These are phyloP conservation scores for Pyrenophora tritici-repentis DNA, from an alignment of 2,329 filamentous ascomycete species.

Conservation along the genomic window DNA sequence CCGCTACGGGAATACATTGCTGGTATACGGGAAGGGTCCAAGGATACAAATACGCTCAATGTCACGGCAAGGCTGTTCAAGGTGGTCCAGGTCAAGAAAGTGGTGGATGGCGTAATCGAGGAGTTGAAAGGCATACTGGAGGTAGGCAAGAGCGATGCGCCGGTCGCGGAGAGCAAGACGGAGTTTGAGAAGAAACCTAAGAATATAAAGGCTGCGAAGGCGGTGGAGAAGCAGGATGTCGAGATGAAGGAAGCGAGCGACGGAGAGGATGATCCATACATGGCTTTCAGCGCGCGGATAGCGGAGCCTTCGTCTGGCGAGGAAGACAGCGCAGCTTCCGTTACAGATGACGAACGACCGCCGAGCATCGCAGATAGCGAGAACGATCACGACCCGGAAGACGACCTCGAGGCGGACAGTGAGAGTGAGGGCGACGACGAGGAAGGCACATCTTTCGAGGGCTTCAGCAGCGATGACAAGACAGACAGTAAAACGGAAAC, in stretches of 20 bases:
- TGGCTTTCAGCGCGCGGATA: slow-evolving; percentile 47
- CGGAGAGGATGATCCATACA: slow-evolving; percentile 41
- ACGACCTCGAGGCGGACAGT: slow-evolving; percentile 25
- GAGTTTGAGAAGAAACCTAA: slow-evolving; percentile 17
- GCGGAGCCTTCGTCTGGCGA: slow-evolving; percentile 46
- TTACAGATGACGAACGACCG: slow-evolving; percentile 36
- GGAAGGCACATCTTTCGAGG: slow-evolving; percentile 8
- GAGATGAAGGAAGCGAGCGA: slow-evolving; percentile 34
- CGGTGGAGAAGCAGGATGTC: slow-evolving; percentile 22
- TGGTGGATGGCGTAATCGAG: slow-evolving; percentile 53
- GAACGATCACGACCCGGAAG: slow-evolving; percentile 27
- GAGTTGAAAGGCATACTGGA: slow-evolving; percentile 49
- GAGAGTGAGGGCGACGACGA: slow-evolving; percentile 9
- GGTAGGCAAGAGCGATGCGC: slow-evolving; percentile 1
- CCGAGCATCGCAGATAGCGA: slow-evolving; percentile 40
- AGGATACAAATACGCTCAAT: slow-evolving; percentile 58
- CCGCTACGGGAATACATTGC: slow-evolving; percentile 50
- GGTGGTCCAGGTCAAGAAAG: slow-evolving; percentile 62
- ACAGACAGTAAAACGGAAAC: neutral
- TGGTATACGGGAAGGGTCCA: slow-evolving; percentile 46
- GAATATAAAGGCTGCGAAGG: slow-evolving; percentile 27
- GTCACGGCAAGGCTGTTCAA: slow-evolving; percentile 65
- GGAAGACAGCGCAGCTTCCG: slow-evolving; percentile 38
- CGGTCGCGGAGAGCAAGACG: slow-evolving; percentile 14
- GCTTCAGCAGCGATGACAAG: slow-evolving; percentile 8